A percentile compares a stretch with the other conserved stretches of the same genome.
Conservation (phyloP, 148 eudicot genomes). For the Oxyria digyna region DNA sequence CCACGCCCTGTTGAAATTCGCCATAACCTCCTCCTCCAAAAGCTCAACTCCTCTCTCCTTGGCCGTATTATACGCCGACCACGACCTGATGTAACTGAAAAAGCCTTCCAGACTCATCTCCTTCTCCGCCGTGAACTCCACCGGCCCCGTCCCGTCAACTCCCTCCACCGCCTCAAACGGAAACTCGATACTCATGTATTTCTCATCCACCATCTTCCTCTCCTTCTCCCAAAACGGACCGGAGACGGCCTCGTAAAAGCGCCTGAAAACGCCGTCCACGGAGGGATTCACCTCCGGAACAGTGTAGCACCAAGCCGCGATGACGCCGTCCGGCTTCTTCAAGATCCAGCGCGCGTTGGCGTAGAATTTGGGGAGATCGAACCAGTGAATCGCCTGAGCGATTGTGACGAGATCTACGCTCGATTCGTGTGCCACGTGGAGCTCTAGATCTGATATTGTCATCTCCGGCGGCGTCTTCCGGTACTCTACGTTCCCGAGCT, state of each 20-base stretch:
- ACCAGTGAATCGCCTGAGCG: slow-evolving; percentile 85
- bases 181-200: slow-evolving; percentile 35
- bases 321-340: slow-evolving; percentile 61
- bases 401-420: slow-evolving; percentile 50
- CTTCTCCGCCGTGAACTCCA: slow-evolving; percentile 44
- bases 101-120: slow-evolving; percentile 48
- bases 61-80: slow-evolving; percentile 74
- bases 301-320: slow-evolving; percentile 87
- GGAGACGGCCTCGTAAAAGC: slow-evolving; percentile 22
- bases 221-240: slow-evolving; percentile 40
- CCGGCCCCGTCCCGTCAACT: slow-evolving; percentile 51
- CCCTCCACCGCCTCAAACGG: slow-evolving; percentile 68
- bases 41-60: slow-evolving; percentile 70
- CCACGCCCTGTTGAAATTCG: slow-evolving; percentile 57
- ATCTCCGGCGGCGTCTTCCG: slow-evolving; percentile 34
- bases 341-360: slow-evolving; percentile 36
- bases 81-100: slow-evolving; percentile 45
- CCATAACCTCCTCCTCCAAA: slow-evolving; percentile 35
- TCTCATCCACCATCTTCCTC: slow-evolving; percentile 37
- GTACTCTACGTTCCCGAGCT: slow-evolving; percentile 58
- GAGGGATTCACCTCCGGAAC: slow-evolving; percentile 22
- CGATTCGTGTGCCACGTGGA: slow-evolving; percentile 20
- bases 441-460: slow-evolving; percentile 21
- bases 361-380: slow-evolving; percentile 47
- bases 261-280: slow-evolving; percentile 36